Evolutionary conservation across 2,329 filamentous ascomycete species (phyloP).

Genomic region (Fusarium tricinctum): DNA sequence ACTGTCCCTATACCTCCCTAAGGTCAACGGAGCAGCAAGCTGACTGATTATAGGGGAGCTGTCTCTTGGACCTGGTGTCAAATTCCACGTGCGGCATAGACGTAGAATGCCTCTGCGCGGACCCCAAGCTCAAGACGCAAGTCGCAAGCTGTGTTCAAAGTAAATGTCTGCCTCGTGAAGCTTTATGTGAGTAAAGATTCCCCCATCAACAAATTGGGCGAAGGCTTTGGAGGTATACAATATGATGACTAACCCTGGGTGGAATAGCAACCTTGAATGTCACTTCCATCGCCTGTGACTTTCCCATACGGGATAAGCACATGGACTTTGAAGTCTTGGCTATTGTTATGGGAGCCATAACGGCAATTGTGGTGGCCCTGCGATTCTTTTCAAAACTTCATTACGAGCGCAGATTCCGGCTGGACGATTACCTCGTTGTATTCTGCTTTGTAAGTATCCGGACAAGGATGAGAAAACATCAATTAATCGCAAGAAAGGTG

Average conservation of each 20-base stretch:
- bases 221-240: not conserved
- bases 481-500: not conserved
- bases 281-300: slow-evolving; percentile 12
- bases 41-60: not conserved
- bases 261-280: not conserved
- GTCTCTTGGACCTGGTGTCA: slow-evolving; percentile 12
- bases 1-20: too few species aligned
- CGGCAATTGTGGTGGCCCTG: not conserved
- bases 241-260: not conserved
- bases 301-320: slow-evolving; percentile 9
- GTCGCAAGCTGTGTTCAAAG: slow-evolving; percentile 5
- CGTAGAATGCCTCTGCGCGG: slow-evolving; percentile 15
- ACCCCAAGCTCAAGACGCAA: slow-evolving; percentile 7
- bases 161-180: not conserved
- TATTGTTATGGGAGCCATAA: not conserved
- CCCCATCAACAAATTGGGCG: fast-evolving
- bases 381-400: slow-evolving; percentile 6
- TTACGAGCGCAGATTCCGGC: not conserved
- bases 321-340: slow-evolving; percentile 3
- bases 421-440: slow-evolving; percentile 1
- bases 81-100: slow-evolving; percentile 17
- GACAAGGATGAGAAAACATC: not conserved
- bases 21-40: not conserved
- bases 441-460: not conserved
- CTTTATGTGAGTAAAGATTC: not conserved